Evolutionary conservation across 2,329 filamentous ascomycete genomes (phyloP).

Genomic region (Diaporthe batatas): DNA sequence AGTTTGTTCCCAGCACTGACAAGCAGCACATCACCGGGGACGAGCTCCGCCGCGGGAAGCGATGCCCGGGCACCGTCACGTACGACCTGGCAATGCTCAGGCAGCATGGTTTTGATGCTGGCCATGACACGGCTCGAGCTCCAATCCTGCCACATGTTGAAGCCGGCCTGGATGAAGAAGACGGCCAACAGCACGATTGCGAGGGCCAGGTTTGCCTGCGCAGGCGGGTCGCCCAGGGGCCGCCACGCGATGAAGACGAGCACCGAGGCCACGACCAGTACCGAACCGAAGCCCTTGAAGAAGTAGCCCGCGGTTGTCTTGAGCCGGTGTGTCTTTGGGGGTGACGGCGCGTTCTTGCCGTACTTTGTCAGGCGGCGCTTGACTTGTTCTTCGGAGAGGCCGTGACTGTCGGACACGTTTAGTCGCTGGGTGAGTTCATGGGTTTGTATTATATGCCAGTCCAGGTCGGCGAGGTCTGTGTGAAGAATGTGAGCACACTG

Average conservation of each 20-base stretch:
- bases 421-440: constrained; percentile 72
- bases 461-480: constrained; percentile 71
- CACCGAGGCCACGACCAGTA: constrained; percentile 76
- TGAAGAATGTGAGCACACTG: constrained; percentile 41
- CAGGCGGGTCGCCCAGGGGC: constrained; percentile 78
- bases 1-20: constrained; percentile 81
- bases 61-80: constrained; percentile 67
- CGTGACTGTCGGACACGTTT: constrained; percentile 66
- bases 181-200: constrained; percentile 80
- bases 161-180: constrained; percentile 77
- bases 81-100: constrained; percentile 76
- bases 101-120: constrained; percentile 85
- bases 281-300: constrained; percentile 81
- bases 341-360: constrained; percentile 76
- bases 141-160: constrained; percentile 81
- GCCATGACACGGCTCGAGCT: constrained; percentile 83
- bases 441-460: constrained; percentile 75
- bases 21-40: constrained; percentile 78
- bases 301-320: constrained; percentile 76
- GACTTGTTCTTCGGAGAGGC: constrained; percentile 72
- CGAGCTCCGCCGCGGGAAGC: constrained; percentile 64
- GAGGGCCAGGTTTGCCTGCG: constrained; percentile 77
- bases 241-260: constrained; percentile 84
- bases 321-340: constrained; percentile 72
- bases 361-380: constrained; percentile 68